Evolutionary conservation across 2,329 filamentous ascomycete species (phyloP), one percentile per base, ranked within the genome.

Genomic region (Fusarium chuoi): DNA sequence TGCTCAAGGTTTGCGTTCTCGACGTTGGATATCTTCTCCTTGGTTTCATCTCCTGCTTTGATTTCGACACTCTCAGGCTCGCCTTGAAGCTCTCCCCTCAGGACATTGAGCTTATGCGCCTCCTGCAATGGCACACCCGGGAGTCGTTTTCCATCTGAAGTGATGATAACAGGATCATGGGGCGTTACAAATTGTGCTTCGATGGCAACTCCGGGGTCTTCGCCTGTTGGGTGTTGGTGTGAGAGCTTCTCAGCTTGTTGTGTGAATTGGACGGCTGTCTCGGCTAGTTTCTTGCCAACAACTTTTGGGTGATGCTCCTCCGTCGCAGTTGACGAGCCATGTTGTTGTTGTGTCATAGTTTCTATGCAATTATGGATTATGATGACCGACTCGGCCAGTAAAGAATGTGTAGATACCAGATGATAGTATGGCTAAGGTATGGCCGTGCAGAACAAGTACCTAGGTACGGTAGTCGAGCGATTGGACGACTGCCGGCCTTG

Each of bases 151-250:
- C 92, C 92, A 78, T 92, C 89, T 20, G 88, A 87, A 2, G 92
- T 94, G 60, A 91, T 84, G 51, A 95, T 89, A 22, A 95, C 89
- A 1, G 92, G 89, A 79, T 95, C 93, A 55, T 92, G 89, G 0
- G 91, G 88, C 1, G 93, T 95, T 38, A 92, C 83, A 69, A 88
- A 90, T n/a, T 82, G 87, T 36, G 92, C 92, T 78, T 91, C 86
- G 55, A 91, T 83, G 4, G 91, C 91, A 20, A 90, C 86, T 9
- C 57, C 82, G 65, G 55, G 78, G 65, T 75, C 80, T 45, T 68
- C 74, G 42, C 78, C 72, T 18, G 78, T 63, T 5, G 79, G 78
- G 7, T 80, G 79, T 41, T 84, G 80, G 48, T 84, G 82, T 1
- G 88, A 88, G 15, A 90, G 82, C 74, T 88, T 90, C 78, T 88